A percentile compares a stretch with the other conserved stretches of the same genome.
phyloP scores from a whole-genome alignment of 2,329 filamentous ascomycete genomes.

The Xylaria sp. region DNA sequence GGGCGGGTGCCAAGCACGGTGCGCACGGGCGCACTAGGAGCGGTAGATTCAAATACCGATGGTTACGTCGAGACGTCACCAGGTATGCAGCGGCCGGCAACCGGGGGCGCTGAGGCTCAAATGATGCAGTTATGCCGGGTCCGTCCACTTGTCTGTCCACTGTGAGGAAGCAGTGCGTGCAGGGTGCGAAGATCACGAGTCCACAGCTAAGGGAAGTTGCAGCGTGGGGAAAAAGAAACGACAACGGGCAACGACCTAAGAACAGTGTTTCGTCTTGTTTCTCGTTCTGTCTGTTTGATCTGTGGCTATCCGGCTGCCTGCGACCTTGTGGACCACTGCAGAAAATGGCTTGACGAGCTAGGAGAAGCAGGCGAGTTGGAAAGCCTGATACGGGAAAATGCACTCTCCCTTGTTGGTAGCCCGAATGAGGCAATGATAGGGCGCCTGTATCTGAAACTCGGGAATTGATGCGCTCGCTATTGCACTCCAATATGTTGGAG shows the following conservation, averaged over 20 bases:
- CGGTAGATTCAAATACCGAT: constrained; percentile 3
- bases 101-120: constrained; percentile 24
- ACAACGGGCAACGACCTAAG: not conserved
- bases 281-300: not conserved
- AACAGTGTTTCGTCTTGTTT: not conserved
- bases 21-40: constrained; percentile 19
- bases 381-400: not conserved
- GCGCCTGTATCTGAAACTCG: not conserved
- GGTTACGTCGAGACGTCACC: constrained; percentile 26
- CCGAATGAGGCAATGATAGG: constrained; percentile 10
- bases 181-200: not conserved
- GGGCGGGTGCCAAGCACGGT: not conserved
- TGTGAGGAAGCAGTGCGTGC: not conserved
- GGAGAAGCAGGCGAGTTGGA: not conserved
- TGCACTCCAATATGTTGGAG: not conserved
- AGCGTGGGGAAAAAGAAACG: not conserved
- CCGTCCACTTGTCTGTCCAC: not conserved
- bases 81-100: constrained; percentile 12
- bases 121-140: constrained; percentile 4
- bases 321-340: not conserved
- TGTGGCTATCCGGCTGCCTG: not conserved
- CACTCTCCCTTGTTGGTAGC: not conserved
- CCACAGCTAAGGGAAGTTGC: not conserved
- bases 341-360: not conserved
- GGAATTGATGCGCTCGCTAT: not conserved